These are phyloP conservation scores for Umbelopsis ramanniana DNA, from an alignment of 192 early-diverging fungal species.

Conservation along the genomic window DNA sequence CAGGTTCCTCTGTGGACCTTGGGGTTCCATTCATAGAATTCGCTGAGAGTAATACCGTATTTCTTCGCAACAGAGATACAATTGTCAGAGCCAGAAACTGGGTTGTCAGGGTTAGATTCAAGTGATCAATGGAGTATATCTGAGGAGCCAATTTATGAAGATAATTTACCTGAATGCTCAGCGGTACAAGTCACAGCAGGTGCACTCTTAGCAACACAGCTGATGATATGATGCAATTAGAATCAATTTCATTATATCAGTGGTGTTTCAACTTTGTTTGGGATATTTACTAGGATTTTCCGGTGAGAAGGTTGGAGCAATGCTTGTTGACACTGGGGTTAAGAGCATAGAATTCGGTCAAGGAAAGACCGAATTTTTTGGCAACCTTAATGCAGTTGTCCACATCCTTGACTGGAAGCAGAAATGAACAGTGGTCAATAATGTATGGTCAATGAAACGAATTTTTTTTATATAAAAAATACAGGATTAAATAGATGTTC, in stretches of 20 bases:
- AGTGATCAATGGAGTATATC: not conserved
- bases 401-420: constrained; percentile 22
- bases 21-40: constrained; percentile 36
- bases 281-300: constrained; percentile 28
- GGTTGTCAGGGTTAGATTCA: not conserved
- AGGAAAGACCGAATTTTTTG: constrained; percentile 24
- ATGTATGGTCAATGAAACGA: not conserved
- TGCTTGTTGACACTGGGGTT: constrained; percentile 36
- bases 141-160: not conserved
- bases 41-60: constrained; percentile 22
- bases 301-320: constrained; percentile 32
- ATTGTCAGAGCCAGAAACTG: constrained; percentile 27
- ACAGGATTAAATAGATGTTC: no score
- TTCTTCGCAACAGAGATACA: constrained; percentile 29
- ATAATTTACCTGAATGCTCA: not conserved
- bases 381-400: constrained; percentile 32
- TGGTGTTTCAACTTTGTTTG: not conserved
- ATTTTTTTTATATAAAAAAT: no score
- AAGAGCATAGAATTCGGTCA: constrained; percentile 31
- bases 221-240: not conserved
- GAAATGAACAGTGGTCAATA: not conserved
- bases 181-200: not conserved
- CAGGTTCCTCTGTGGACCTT: constrained; percentile 30
- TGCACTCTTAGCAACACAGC: constrained; percentile 2
- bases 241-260: no score